These are phyloP conservation scores for Fusarium nematophilum DNA, from an alignment of 2,329 filamentous ascomycete genomes.

Conservation along the genomic window DNA sequence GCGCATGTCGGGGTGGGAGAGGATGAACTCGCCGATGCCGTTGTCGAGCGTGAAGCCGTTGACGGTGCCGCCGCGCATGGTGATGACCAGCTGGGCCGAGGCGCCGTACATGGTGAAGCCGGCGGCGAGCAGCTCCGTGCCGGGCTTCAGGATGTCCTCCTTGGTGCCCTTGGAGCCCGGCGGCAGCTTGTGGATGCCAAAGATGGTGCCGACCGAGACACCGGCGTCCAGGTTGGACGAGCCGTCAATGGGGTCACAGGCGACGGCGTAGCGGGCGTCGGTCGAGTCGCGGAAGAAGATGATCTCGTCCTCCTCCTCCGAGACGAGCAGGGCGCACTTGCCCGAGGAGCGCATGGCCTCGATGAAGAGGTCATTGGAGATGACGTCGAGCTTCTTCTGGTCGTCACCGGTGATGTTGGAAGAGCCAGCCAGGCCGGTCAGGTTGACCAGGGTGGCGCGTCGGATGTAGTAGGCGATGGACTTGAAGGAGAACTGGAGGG, in stretches of 20 bases:
- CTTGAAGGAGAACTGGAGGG: conserved; percentile 99
- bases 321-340: conserved; percentile 92
- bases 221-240: conserved; percentile 97
- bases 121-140: conserved; percentile 89
- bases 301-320: conserved; percentile 94
- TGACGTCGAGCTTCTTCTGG: conserved; percentile 99
- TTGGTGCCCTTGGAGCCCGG: conserved; percentile 79
- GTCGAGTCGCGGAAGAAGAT: conserved; percentile 85
- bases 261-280: conserved; percentile 90
- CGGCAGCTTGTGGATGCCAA: conserved; percentile 89
- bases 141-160: conserved; percentile 89
- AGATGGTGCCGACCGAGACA: conserved; percentile 98
- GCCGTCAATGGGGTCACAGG: conserved; percentile 97
- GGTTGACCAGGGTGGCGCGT: conserved; percentile 92
- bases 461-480: conserved; percentile 99
- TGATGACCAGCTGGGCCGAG: conserved; percentile 94
- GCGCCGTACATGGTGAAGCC: conserved; percentile 99
- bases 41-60: conserved; percentile 99
- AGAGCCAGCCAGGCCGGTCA: conserved; percentile 93
- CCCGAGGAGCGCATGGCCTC: conserved; percentile 93
- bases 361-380: conserved; percentile 98
- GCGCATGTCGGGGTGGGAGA: conserved; percentile 94
- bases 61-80: conserved; percentile 91
- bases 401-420: conserved; percentile 97
- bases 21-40: conserved; percentile 97